These are phyloP conservation scores for Beauveria caledonica DNA, from an alignment of 2,329 filamentous ascomycete species.

Conservation along the genomic window DNA sequence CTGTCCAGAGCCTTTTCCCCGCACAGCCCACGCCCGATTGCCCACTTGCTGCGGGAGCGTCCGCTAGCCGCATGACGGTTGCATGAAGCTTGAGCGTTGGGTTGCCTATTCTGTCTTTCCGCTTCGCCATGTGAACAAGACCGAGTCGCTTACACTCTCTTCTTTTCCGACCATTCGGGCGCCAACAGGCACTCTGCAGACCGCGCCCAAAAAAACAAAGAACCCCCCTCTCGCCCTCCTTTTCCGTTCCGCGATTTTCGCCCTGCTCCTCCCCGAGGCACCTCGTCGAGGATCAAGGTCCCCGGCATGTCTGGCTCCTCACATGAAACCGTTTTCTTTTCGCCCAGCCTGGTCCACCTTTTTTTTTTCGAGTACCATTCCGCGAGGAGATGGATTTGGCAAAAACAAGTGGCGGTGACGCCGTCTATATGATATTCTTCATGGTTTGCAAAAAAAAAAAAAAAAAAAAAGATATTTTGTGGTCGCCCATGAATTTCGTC, in stretches of 20 bases:
- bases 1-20: not conserved
- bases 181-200: not conserved
- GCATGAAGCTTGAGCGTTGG: conserved; percentile 4
- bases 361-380: conserved; percentile 11
- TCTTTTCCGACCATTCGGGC: not conserved
- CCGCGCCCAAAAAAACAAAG: not conserved
- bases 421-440: conserved; percentile 11
- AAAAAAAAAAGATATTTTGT: not conserved
- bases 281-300: not conserved
- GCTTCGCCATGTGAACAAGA: not conserved
- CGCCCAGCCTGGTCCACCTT: conserved; percentile 3
- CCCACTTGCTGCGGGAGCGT: conserved; percentile 10
- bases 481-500: conserved; percentile 4
- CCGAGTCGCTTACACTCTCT: not conserved
- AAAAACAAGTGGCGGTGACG: conserved; percentile 9
- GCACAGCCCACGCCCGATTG: conserved; percentile 3
- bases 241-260: not conserved
- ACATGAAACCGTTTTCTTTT: conserved; percentile 2
- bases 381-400: conserved; percentile 12
- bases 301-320: not conserved
- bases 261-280: too few species aligned
- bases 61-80: conserved; percentile 4
- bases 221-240: not conserved
- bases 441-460: not conserved
- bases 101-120: conserved; percentile 2